phyloP scores from a whole-genome alignment of 2,329 filamentous ascomycete genomes.

The Fusarium nisikadoi region DNA sequence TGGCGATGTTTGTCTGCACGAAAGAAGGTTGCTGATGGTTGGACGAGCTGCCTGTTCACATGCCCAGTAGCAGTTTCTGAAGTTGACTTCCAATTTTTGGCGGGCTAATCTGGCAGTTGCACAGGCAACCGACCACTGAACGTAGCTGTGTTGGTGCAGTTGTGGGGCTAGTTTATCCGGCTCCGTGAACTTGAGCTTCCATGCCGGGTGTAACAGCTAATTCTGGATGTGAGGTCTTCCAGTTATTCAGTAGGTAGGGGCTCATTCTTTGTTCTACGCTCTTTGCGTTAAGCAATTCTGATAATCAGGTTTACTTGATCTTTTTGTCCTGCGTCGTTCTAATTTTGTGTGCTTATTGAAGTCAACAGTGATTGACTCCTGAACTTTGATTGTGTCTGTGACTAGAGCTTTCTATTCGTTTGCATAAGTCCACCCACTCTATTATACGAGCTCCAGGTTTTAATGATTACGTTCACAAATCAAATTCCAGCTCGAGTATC shows the following conservation, averaged over 20 bases:
- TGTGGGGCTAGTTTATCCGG: conserved; percentile 36
- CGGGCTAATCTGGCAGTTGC: conserved; percentile 39
- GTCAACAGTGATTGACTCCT: background rate
- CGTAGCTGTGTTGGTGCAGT: conserved; percentile 6
- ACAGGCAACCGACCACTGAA: conserved; percentile 37
- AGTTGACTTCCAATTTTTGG: conserved; percentile 36
- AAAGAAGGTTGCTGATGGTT: conserved; percentile 8
- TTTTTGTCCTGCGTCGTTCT: background rate
- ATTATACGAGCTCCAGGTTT: background rate
- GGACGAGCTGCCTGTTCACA: conserved; percentile 23
- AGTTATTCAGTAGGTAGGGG: background rate
- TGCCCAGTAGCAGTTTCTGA: conserved; percentile 24
- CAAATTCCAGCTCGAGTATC: background rate
- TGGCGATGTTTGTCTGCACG: conserved; percentile 3
- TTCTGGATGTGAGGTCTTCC: background rate
- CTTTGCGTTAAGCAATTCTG: background rate
- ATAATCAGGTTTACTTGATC: background rate
- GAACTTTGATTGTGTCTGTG: background rate
- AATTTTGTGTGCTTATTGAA: background rate
- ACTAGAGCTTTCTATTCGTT: background rate
- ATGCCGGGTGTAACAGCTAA: background rate
- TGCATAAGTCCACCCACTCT: background rate
- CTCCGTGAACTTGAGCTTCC: conserved; percentile 1
- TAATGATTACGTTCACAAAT: background rate
- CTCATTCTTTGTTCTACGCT: background rate